A percentile compares a stretch with the other conserved stretches of the same genome.
phyloP scores from a whole-genome alignment of 192 early-diverging fungal genomes.

The Linnemannia elongata region DNA sequence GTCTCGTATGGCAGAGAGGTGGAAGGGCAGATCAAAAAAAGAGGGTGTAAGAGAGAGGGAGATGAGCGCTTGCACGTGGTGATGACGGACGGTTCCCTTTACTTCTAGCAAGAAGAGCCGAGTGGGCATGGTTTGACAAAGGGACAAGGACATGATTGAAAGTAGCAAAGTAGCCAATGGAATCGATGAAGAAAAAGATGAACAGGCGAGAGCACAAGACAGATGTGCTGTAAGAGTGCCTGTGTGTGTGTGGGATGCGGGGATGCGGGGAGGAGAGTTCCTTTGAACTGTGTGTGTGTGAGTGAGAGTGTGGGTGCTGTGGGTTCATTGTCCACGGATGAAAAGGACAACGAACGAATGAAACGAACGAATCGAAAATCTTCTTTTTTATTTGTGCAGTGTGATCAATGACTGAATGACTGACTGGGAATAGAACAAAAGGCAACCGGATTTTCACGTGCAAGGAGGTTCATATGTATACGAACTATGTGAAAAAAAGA shows the following conservation, averaged over 20 bases:
- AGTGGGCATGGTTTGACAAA: background rate
- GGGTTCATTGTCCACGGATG: background rate
- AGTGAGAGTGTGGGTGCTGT: background rate
- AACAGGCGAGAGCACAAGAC: background rate
- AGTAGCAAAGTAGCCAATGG: background rate
- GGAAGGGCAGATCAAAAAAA: background rate
- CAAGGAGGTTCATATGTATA: background rate
- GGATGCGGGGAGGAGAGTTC: background rate
- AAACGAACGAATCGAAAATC: background rate
- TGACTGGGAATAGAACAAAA: background rate
- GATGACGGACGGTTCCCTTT: background rate
- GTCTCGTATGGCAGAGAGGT: background rate
- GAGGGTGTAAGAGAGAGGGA: background rate
- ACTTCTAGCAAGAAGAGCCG: background rate
- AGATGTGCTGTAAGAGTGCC: background rate
- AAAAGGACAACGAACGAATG: background rate
- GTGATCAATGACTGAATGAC: background rate
- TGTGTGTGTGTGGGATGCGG: background rate
- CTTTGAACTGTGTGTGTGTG: background rate
- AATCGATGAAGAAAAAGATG: background rate
- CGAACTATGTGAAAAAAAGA: background rate
- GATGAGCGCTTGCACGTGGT: conserved; percentile 5
- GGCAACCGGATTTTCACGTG: conserved; percentile 1
- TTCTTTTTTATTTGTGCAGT: background rate
- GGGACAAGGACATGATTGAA: background rate